Percentiles rank a stretch among this genome's conserved stretches.
Conservation (phyloP, 2,329 filamentous ascomycete genomes). For the Colletotrichum costaricense region DNA sequence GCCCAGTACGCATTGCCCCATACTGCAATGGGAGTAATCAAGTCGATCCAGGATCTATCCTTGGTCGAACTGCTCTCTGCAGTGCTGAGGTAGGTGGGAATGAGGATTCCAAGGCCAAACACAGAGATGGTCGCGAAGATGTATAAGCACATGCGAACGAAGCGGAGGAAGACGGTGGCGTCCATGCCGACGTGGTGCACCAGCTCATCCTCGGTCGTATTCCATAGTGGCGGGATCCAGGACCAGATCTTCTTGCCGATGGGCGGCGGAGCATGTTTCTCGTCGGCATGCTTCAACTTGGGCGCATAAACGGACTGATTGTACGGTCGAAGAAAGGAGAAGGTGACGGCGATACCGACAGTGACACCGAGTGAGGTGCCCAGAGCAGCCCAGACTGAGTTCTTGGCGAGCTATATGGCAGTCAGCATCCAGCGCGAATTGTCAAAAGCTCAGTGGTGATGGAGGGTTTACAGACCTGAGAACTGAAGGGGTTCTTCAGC, state of each 20-base stretch:
- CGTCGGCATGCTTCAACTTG: conserved; percentile 91
- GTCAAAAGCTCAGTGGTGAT: no score
- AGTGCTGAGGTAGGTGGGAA: conserved; percentile 80
- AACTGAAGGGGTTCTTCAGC: conserved; percentile 62
- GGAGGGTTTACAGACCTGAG: conserved; percentile 50
- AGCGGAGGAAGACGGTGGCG: conserved; percentile 89
- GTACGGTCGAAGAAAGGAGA: conserved; percentile 91
- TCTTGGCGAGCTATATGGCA: conserved; percentile 53
- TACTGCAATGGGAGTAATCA: conserved; percentile 70
- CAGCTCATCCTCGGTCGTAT: conserved; percentile 80
- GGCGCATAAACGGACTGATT: conserved; percentile 95
- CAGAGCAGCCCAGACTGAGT: conserved; percentile 82
- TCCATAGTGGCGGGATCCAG: conserved; percentile 84
- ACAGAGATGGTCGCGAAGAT: conserved; percentile 82
- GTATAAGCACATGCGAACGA: conserved; percentile 91
- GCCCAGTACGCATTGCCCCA: conserved; percentile 68
- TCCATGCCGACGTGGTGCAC: conserved; percentile 90
- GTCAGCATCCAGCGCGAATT: not conserved
- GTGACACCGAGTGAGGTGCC: conserved; percentile 84
- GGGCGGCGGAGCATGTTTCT: conserved; percentile 87
- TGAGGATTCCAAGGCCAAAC: conserved; percentile 79
- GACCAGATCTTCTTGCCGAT: conserved; percentile 89
- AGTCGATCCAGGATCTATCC: conserved; percentile 61
- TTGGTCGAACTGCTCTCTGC: conserved; percentile 48
- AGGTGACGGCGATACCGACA: conserved; percentile 77